Evolutionary conservation across 2,329 filamentous ascomycete species (phyloP), one percentile per base, ranked within the genome.

Genomic region (Lizonia empirigonia): DNA sequence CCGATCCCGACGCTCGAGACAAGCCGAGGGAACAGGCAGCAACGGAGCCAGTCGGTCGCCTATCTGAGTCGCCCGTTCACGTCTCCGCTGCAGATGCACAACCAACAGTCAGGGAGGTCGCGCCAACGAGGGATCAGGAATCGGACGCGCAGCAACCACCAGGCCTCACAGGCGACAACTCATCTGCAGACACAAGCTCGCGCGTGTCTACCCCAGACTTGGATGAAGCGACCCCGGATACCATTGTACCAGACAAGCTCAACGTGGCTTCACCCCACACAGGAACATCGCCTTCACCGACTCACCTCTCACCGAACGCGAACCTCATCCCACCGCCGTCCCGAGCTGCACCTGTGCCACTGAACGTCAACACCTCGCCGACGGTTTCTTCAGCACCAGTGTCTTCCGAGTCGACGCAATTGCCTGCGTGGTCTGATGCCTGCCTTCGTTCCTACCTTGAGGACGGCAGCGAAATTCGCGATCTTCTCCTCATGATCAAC

Each of bases 371-470:
- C 39, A 48, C 44, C 8, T 53, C 50, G n/a, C 47, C 35, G 44
- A 63, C 61, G 30, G 58, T 59, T 29, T 50, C 55, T 0, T 68
- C 67, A 22, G 67, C 71, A 6, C 70, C 65, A 12, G 49, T 54
- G 16, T 73, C 66, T 1, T 69, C 70, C 1, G 65, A 70, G 22
- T 80, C 82, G 19, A 78, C 82, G 13, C 78, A 79, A 13, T 81
- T 82, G 16, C 81, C 86, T 20, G 84, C 85, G 0, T 99, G 94
- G 94, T 93, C 91, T 56, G 93, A 97, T 72, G 81, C 85, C 48
- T 90, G 86, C 63, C 82, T 99, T 22, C 85, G 91, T 53, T 87
- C 89, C 12, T 99, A 97, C 75, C 88, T 97, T 65, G 93, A 97
- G 60, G 91, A 94, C 61, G 86, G 90, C 54, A 86, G 87, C 26